Conservation (phyloP, 2,329 filamentous ascomycete genomes). For the Chaetomium sp. region DNA sequence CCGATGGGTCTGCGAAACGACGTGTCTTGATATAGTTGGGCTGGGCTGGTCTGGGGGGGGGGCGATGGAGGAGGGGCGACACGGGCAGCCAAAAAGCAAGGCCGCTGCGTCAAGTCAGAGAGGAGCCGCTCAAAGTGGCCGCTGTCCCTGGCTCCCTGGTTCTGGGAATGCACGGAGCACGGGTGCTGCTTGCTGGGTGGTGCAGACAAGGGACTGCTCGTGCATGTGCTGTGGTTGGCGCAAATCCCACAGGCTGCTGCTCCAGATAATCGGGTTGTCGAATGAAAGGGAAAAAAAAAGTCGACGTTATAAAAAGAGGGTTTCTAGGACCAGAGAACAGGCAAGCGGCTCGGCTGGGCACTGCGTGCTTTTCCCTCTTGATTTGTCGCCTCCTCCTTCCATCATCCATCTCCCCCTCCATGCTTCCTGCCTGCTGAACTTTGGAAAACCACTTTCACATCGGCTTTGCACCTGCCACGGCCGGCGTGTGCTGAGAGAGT, state of each 20-base stretch:
- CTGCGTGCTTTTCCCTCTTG: constrained; percentile 13
- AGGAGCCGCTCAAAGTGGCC: too few species aligned
- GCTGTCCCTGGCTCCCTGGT: neutral
- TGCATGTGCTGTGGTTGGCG: constrained; percentile 43
- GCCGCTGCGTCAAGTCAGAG: neutral
- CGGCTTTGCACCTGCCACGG: constrained; percentile 4
- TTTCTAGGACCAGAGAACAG: constrained; percentile 6
- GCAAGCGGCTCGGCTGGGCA: neutral
- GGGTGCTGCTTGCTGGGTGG: constrained; percentile 25
- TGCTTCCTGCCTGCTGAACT: constrained; percentile 3
- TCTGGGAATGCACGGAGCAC: constrained; percentile 30
- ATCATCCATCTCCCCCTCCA: constrained; percentile 6
- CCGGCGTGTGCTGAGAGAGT: constrained; percentile 9
- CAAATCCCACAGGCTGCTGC: constrained; percentile 28
- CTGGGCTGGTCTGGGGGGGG: constrained; percentile 44
- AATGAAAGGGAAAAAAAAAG: constrained; percentile 24
- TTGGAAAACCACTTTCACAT: constrained; percentile 1
- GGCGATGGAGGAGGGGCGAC: constrained; percentile 23
- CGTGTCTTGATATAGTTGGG: constrained; percentile 58
- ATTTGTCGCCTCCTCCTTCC: constrained; percentile 13
- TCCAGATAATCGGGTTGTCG: constrained; percentile 20
- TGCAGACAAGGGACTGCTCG: constrained; percentile 39
- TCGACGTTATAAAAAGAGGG: constrained; percentile 17
- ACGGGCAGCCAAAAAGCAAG: constrained; percentile 24
- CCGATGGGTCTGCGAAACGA: constrained; percentile 46